Evolutionary conservation across 2,329 filamentous ascomycete species (phyloP), one percentile per base, ranked within the genome.

Genomic region (Gaeumannomyces tritici): DNA sequence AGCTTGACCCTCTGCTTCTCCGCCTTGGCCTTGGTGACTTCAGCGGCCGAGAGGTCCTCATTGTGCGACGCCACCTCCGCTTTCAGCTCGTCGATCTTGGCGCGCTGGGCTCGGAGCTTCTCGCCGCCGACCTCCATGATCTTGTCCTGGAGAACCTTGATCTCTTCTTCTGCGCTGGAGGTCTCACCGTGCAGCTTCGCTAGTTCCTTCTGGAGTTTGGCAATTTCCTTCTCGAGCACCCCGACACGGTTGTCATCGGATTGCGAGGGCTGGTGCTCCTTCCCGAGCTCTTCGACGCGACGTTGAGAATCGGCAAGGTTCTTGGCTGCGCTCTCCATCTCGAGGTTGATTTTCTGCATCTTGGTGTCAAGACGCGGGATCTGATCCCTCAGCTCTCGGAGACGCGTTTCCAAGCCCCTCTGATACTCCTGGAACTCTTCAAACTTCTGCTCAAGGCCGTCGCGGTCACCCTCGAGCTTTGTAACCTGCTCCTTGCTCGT

Each of bases 81-180:
- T 73, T 96, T 96, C 66, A 96, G 79, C 8, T 87, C 84, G 72
- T 98, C 93, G 42, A 99, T 92, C 79, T 90, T 96, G 65, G 91
- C 87, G 69, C 95, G 93, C 73, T 99, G 93, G 24, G 88, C 85
- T 62, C 95, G 88, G 24, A 99, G 85, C 75, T 91, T 92, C 70
- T 98, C 92, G 75, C 95, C 95, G 71, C 95, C 95, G 66, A 96
- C 89, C 74, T 97, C 89, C 95, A 99, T 98, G 70, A 99, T 99
- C 80, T 93, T 96, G 81, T 95, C 89, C 72, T 99, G 93, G 1
- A 99, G 80, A 26, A 83, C 83, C 76, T 96, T 93, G 75, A 99
- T 98, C 74, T 98, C 95, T 29, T 88, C 87, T 72, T 99, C 95
- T 11, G 96, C 87, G 57, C 88, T 95, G 1, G 90, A 85, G n/a